Base-by-base conservation (phyloP, 2,329 filamentous ascomycete species). In the Macrophomina pseudophaseolina region DNA sequence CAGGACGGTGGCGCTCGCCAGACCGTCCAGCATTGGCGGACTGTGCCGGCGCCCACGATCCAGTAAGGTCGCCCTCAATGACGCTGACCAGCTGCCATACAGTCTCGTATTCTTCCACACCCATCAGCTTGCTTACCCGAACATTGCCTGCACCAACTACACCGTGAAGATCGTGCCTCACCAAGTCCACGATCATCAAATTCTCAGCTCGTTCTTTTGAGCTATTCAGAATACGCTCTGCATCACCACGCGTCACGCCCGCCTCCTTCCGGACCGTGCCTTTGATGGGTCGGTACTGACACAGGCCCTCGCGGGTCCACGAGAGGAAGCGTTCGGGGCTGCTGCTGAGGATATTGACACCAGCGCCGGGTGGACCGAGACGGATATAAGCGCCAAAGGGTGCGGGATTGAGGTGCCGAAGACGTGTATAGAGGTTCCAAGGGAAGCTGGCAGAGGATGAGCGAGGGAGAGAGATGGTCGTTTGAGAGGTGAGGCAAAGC, bases 181-280 rank as follows among this genome's bases (percentile, higher is more conserved):
- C 95, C 0, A 98, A 84, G 77, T 98, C 94, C 2, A 97, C 94
- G 72, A 98, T 97, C 95, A 98, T 98, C 30, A 98, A 85, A 74
- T 98, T 98, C 81, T 98, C 94, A 0, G 94, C 94, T 72, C 92
- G 89, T 78, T 98, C 95, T 77, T 98, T 98, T 28, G 91, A 90
- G 0, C 92, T 86, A 66, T 90, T 87, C 14, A 97, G 86, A 46
- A 96, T 87, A 33, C 82, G 80, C 68, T 90, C 88, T 0, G 94
- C 94, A 72, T 91, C 86, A 5, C 84, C 86, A n/a, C 91, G 83
- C 0, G 90, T 95, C 44, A 90, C 88, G 1, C 82, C 83, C 0
- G 84, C 81, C 0, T 86, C 87, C 72, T 97, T 97, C 72, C 89
- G 89, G n/a, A 97, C 93, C 0, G 94, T 98, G 56, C 94, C 94